Percentiles rank a stretch among this genome's conserved stretches.
These are phyloP conservation scores for Ophiostoma tasmaniense DNA, from an alignment of 2,329 filamentous ascomycete species.

Conservation along the genomic window DNA sequence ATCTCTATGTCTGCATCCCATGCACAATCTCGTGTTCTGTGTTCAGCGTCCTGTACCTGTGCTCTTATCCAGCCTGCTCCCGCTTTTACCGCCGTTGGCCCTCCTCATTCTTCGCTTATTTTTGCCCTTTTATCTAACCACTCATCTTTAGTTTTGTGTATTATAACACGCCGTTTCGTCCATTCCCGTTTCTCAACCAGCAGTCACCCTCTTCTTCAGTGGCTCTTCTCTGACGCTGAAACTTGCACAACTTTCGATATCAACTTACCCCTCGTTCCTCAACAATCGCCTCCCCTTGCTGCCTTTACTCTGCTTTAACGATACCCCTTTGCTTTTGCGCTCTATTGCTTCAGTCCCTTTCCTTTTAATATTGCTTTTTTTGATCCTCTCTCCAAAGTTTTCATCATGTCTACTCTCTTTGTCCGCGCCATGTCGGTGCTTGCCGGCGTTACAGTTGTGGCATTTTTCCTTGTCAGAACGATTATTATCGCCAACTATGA, in stretches of 20 bases:
- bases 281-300: not conserved
- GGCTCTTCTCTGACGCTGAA: no score
- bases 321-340: not conserved
- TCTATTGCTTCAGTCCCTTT: not conserved
- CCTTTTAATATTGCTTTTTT: not conserved
- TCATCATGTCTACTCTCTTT: slow-evolving; percentile 1
- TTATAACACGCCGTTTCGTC: not conserved
- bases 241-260: not conserved
- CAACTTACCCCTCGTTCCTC: not conserved
- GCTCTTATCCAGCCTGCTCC: not conserved
- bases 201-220: not conserved
- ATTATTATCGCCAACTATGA: slow-evolving; percentile 3
- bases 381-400: not conserved
- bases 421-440: slow-evolving; percentile 15
- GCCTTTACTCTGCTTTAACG: not conserved
- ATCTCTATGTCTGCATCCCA: not conserved
- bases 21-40: not conserved
- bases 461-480: slow-evolving; percentile 12
- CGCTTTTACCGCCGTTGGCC: not conserved
- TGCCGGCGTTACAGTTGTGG: slow-evolving; percentile 8
- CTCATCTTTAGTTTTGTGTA: not conserved
- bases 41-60: not conserved
- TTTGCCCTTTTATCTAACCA: not conserved
- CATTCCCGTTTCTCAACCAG: not conserved
- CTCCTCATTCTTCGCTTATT: not conserved